Percentiles rank a stretch among this genome's conserved stretches.
These are phyloP conservation scores for Sonneratia alba DNA, from an alignment of 345 rosid genomes.

Conservation along the genomic window DNA sequence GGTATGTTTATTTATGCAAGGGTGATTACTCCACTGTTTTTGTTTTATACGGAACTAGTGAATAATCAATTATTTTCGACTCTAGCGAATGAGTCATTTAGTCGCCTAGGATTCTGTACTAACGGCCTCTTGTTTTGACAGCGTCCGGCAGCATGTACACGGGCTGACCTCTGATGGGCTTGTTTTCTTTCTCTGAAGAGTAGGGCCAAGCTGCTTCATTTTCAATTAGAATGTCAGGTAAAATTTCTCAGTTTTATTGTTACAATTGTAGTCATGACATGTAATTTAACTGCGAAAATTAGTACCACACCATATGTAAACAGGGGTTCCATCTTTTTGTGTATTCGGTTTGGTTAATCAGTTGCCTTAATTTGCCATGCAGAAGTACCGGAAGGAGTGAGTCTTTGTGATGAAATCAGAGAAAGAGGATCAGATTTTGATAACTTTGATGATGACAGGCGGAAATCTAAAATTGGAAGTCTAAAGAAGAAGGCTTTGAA, in stretches of 20 bases:
- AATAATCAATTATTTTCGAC: neutral
- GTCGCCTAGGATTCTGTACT: neutral
- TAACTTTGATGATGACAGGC: constrained; percentile 69
- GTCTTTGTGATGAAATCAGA: constrained; percentile 44
- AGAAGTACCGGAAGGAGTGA: constrained; percentile 48
- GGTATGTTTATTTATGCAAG: neutral
- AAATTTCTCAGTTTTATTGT: neutral
- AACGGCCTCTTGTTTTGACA: neutral
- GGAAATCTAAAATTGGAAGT: constrained; percentile 73
- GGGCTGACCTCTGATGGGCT: neutral
- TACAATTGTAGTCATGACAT: neutral
- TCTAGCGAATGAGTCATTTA: neutral
- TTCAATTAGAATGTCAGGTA: constrained; percentile 60
- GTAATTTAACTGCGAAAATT: neutral
- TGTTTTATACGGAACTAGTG: neutral
- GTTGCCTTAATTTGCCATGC: constrained; percentile 2
- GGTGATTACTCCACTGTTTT: neutral
- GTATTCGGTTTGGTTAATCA: neutral
- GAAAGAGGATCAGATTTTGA: constrained; percentile 80
- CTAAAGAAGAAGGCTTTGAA: constrained; percentile 82
- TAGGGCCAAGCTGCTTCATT: constrained; percentile 9
- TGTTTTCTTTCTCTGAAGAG: constrained; percentile 7
- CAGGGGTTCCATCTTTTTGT: neutral
- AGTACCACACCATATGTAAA: too few relatives aligned
- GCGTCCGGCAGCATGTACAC: neutral